These are phyloP conservation scores for Alnus rubra DNA, from an alignment of 306 rosid species.

Conservation along the genomic window DNA sequence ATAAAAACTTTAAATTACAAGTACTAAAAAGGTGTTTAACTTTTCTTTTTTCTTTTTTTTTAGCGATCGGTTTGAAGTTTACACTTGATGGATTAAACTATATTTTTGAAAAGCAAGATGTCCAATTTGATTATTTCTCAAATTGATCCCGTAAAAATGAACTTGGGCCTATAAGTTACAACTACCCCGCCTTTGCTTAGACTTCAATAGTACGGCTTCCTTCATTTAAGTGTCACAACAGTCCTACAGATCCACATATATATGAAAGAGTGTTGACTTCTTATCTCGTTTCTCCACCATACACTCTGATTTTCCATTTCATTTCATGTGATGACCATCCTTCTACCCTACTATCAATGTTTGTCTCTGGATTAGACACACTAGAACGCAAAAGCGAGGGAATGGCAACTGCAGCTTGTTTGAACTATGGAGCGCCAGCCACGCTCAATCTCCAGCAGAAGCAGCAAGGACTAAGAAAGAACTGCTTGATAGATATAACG, in stretches of 20 bases:
- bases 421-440: conserved; percentile 46
- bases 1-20: no score
- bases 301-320: conserved; percentile 34
- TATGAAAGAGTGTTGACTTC: conserved; percentile 19
- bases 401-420: conserved; percentile 60
- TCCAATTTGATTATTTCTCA: no score
- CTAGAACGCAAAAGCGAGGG: not conserved
- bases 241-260: not conserved
- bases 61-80: no score
- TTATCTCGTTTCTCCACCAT: conserved; percentile 84
- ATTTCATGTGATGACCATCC: conserved; percentile 7
- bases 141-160: no score
- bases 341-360: conserved; percentile 2
- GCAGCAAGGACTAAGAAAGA: conserved; percentile 24
- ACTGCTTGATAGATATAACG: conserved; percentile 5
- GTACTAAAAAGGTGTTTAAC: no score
- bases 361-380: not conserved
- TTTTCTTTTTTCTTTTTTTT: no score
- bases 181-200: no score
- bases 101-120: no score
- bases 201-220: no score
- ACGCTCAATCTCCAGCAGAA: conserved; percentile 25
- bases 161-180: no score
- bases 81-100: no score
- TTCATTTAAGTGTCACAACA: not conserved